Evolutionary conservation across 805 yeast genomes (phyloP), one percentile per base, ranked within the genome.

Genomic region (Hanseniaspora valbyensis): DNA sequence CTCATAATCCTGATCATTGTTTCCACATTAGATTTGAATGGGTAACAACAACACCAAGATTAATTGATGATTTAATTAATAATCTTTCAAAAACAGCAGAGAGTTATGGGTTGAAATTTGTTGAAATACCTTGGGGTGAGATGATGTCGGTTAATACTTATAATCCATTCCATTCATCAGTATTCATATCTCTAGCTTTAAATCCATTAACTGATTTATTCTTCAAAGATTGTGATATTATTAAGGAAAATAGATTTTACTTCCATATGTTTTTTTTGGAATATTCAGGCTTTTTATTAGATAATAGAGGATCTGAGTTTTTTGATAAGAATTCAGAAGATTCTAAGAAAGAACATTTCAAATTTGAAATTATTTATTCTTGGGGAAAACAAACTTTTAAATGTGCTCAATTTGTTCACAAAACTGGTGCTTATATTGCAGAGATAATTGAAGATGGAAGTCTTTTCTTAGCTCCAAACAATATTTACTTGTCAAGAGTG

Each of bases 1-100:
- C 89, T 2, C 96, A 88, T 62, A 90, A 89, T 60, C 96, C 96
- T 0, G 90, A 84, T 56, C 95, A 89, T 59, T 89, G 96, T 61
- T 92, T 81, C 68, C 97, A 90, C 60, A 74, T 92, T 29, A 71
- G 95, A 42, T 64, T 90, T 13, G 96, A 92, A 61, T 92, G 99
- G 99, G 67, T 90, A 29, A 86, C 83, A 54, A 80, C 95, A 0
- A 87, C 97, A 0, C 83, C 95, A 2, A 84, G 83, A 60, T 68
- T 85, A 29, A 78, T 86, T 44, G 96, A 88, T 53, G 95, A 88
- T 56, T 70, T 83, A 12, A 71, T 88, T 39, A 78, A 73, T 40
- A 74, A 77, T 43, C 83, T 96, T 85, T 76, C 87, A 0, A 73
- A 95, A 51, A 69, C 81, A 43, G 86, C 95, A 58, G 95, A 87